These are phyloP conservation scores for Brasenia schreberi DNA, from an alignment of 164 flowering plant genomes.

Conservation along the genomic window DNA sequence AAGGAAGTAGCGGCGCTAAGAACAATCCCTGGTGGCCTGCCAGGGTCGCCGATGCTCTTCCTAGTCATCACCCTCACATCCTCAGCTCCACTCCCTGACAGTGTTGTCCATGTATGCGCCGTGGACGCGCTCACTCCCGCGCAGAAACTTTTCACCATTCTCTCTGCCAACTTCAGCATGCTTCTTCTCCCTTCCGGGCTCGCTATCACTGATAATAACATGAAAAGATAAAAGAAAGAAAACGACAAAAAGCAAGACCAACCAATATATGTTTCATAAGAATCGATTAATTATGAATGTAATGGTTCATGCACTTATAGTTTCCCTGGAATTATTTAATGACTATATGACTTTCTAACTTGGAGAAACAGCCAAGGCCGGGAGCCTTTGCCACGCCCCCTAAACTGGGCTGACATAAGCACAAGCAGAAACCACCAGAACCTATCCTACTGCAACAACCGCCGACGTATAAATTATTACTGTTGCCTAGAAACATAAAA, in stretches of 20 bases:
- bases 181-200: constrained; percentile 73
- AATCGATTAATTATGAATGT: no score
- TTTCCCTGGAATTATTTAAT: no score
- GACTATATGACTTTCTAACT: no score
- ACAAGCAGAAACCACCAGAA: no score
- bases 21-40: constrained; percentile 86
- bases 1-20: constrained; percentile 83
- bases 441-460: no score
- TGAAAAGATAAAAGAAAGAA: not conserved
- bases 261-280: not conserved
- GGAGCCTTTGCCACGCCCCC: no score
- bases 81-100: constrained; percentile 62
- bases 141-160: constrained; percentile 77
- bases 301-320: no score
- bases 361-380: no score
- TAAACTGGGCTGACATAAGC: no score
- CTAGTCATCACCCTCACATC: constrained; percentile 86
- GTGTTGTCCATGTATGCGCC: constrained; percentile 71
- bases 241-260: not conserved
- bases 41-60: constrained; percentile 78
- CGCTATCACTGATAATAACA: constrained; percentile 35
- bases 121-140: constrained; percentile 79
- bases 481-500: no score
- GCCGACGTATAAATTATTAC: no score
- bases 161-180: constrained; percentile 79